Conservation (phyloP, 176 grass and related monocot genomes). For the Ananas comosus region DNA sequence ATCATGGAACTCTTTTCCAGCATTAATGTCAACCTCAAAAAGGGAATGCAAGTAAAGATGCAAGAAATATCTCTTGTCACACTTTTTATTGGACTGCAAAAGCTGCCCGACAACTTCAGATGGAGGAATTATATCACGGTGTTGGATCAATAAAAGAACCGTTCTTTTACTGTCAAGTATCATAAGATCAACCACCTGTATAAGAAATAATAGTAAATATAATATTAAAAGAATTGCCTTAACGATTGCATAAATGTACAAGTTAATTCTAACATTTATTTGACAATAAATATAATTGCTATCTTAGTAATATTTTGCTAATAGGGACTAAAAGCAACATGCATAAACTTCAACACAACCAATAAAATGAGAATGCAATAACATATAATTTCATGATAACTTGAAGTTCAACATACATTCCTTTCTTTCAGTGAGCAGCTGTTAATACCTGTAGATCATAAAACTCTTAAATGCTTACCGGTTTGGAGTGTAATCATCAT, state of each 20-base stretch:
- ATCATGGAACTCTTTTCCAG: slow-evolving; percentile 91
- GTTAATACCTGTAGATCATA: too few species aligned
- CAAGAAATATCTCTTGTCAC: slow-evolving; percentile 61
- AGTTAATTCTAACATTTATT: background rate
- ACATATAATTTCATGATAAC: background rate
- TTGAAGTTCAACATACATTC: too few species aligned
- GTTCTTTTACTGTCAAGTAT: slow-evolving; percentile 70
- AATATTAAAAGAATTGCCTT: background rate
- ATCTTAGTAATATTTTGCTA: too few species aligned
- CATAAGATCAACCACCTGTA: slow-evolving; percentile 87
- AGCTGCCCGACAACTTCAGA: slow-evolving; percentile 76
- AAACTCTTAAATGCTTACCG: too few species aligned
- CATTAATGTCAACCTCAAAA: slow-evolving; percentile 81
- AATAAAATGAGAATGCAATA: background rate
- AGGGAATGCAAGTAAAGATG: slow-evolving; percentile 87
- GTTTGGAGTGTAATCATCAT: too few species aligned
- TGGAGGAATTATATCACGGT: slow-evolving; percentile 70
- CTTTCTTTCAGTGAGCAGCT: too few species aligned
- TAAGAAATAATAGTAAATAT: slow-evolving; percentile 1
- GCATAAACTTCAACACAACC: background rate
- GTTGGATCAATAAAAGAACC: slow-evolving; percentile 68
- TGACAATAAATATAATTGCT: too few species aligned
- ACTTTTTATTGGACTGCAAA: slow-evolving; percentile 49
- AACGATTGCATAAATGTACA: background rate
- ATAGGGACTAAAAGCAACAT: too few species aligned